These are phyloP conservation scores for Aquilaria yunnanensis DNA, from an alignment of 345 rosid species.

Conservation along the genomic window DNA sequence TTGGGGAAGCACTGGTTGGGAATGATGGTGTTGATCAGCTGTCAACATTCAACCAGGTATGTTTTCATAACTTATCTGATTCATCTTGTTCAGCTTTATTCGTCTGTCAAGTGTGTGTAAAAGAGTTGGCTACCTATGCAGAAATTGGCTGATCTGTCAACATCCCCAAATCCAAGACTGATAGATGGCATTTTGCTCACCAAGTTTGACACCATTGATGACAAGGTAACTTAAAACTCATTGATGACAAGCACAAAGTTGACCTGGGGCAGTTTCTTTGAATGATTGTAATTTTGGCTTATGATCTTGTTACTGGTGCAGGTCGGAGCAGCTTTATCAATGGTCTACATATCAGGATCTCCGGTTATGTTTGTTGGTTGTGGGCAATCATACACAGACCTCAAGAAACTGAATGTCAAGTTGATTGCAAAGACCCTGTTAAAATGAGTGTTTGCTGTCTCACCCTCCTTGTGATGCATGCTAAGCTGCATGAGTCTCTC, in stretches of 20 bases:
- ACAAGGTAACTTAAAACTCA: slow-evolving; percentile 49
- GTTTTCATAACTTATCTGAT: slow-evolving; percentile 3
- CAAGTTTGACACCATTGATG: slow-evolving; percentile 93
- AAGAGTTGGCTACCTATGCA: slow-evolving; percentile 23
- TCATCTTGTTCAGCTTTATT: neutral
- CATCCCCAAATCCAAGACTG: slow-evolving; percentile 59
- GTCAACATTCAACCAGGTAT: slow-evolving; percentile 91
- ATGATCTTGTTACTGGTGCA: slow-evolving; percentile 13
- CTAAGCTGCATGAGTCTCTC: slow-evolving; percentile 3
- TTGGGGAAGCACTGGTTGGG: slow-evolving; percentile 98
- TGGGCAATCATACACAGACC: slow-evolving; percentile 93
- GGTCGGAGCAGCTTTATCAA: slow-evolving; percentile 98
- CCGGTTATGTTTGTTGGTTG: slow-evolving; percentile 99
- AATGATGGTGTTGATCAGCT: slow-evolving; percentile 97
- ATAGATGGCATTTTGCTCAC: slow-evolving; percentile 97
- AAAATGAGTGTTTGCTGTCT: slow-evolving; percentile 40
- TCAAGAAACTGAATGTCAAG: slow-evolving; percentile 87
- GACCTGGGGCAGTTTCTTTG: neutral
- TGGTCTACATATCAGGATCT: slow-evolving; percentile 95
- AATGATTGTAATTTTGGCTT: neutral
- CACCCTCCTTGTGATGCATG: neutral
- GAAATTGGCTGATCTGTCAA: slow-evolving; percentile 88
- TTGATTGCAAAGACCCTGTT: slow-evolving; percentile 89
- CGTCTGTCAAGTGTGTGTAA: too few species aligned
- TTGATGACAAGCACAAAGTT: neutral